Evolutionary conservation across 108 stramenopile genomes (phyloP).

Genomic region (Fistulifera pelliculosa): DNA sequence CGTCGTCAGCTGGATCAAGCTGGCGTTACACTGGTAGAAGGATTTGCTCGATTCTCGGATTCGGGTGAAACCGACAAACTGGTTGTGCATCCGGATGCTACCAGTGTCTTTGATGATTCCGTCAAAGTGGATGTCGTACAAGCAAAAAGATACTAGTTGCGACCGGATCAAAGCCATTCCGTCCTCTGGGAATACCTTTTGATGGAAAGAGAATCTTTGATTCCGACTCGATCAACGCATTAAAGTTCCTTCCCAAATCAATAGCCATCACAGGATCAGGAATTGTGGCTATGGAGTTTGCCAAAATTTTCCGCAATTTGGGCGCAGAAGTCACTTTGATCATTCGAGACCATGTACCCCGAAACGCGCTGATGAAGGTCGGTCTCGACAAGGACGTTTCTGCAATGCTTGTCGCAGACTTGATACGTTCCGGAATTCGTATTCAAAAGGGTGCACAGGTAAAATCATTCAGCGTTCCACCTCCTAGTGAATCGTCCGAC

Average conservation of each 20-base stretch:
- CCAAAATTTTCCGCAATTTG: conserved; percentile 71
- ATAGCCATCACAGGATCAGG: conserved; percentile 68
- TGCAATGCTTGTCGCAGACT: conserved; percentile 31
- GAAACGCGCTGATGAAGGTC: conserved; percentile 73
- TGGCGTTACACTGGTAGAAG: conserved; percentile 49
- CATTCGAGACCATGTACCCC: conserved; percentile 53
- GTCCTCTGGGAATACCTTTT: conserved; percentile 63
- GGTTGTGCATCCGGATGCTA: conserved; percentile 21
- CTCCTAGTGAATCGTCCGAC: background rate
- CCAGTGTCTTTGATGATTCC: background rate
- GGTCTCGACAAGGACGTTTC: conserved; percentile 70
- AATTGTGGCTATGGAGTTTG: conserved; percentile 80
- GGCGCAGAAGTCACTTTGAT: conserved; percentile 63
- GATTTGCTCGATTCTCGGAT: conserved; percentile 53
- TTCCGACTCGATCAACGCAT: conserved; percentile 58
- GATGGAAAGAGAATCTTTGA: conserved; percentile 71
- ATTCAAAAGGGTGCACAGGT: conserved; percentile 64
- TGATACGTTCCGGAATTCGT: conserved; percentile 54
- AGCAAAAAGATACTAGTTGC: conserved; percentile 52
- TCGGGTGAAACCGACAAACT: conserved; percentile 37
- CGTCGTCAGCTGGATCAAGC: conserved; percentile 50
- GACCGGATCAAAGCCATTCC: conserved; percentile 64
- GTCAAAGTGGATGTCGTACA: conserved; percentile 14
- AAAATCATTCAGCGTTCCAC: conserved; percentile 38
- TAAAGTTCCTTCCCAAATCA: conserved; percentile 53